These are phyloP conservation scores for Verticillium nubilum DNA, from an alignment of 2,329 filamentous ascomycete genomes.

Conservation along the genomic window DNA sequence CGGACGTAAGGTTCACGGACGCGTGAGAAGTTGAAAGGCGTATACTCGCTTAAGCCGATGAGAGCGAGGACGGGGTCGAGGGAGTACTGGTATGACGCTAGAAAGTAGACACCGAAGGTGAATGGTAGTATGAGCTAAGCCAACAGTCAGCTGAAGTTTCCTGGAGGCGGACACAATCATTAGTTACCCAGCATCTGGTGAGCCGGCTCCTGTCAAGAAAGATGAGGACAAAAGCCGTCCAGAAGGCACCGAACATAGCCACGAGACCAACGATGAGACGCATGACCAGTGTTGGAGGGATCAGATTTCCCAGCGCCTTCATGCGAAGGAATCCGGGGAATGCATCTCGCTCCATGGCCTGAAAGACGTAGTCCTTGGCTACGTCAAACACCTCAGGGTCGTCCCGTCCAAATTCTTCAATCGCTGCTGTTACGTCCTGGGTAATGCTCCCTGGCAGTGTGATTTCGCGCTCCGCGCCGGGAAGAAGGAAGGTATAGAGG, in stretches of 20 bases:
- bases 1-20: constrained; percentile 90
- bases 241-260: constrained; percentile 86
- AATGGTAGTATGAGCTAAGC: constrained; percentile 77
- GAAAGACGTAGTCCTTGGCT: constrained; percentile 98
- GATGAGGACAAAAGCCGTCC: constrained; percentile 89
- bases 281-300: constrained; percentile 83
- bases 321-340: constrained; percentile 93
- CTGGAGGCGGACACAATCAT: neutral
- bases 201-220: constrained; percentile 73
- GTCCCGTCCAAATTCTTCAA: constrained; percentile 87
- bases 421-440: constrained; percentile 75
- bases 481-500: constrained; percentile 92
- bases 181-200: constrained; percentile 78
- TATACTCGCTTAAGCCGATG: constrained; percentile 91
- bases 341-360: constrained; percentile 99
- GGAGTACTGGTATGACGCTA: constrained; percentile 91
- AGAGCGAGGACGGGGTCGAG: constrained; percentile 88
- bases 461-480: constrained; percentile 94
- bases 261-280: constrained; percentile 80
- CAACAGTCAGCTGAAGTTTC: constrained; percentile 7
- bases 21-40: constrained; percentile 83
- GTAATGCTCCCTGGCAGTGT: constrained; percentile 85
- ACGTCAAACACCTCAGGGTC: constrained; percentile 97
- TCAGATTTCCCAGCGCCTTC: constrained; percentile 93
- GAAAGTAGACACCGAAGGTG: constrained; percentile 81